Conservation (phyloP, 2,329 filamentous ascomycete species). For the Aspergillus nomiae region DNA sequence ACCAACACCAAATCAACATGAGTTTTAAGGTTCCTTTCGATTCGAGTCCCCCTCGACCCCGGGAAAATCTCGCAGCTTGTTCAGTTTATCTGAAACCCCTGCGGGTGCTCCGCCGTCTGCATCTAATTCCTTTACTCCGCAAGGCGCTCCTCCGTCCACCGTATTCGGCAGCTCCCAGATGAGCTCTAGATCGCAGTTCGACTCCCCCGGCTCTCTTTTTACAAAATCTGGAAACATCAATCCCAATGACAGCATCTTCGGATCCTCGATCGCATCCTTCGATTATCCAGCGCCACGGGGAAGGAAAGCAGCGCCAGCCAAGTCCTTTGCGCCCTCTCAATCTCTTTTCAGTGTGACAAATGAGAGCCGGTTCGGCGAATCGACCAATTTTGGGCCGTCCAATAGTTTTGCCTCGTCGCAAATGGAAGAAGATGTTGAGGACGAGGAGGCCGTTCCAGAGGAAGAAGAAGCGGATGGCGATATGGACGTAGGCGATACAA, state of each 20-base stretch:
- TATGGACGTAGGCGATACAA: slow-evolving; percentile 28
- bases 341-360: slow-evolving; percentile 32
- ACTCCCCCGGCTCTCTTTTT: slow-evolving; percentile 43
- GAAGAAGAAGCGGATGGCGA: slow-evolving; percentile 43
- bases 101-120: slow-evolving; percentile 58
- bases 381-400: slow-evolving; percentile 26
- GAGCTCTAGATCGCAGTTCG: slow-evolving; percentile 34
- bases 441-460: slow-evolving; percentile 40
- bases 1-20: slow-evolving; percentile 27
- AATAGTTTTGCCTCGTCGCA: slow-evolving; percentile 30
- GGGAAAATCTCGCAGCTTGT: slow-evolving; percentile 38
- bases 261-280: slow-evolving; percentile 39
- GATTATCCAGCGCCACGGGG: slow-evolving; percentile 33
- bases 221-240: slow-evolving; percentile 39
- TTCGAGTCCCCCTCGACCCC: slow-evolving; percentile 44
- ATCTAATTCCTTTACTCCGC: slow-evolving; percentile 58
- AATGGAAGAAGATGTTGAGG: slow-evolving; percentile 27
- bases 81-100: slow-evolving; percentile 58
- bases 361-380: slow-evolving; percentile 28
- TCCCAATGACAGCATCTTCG: slow-evolving; percentile 39
- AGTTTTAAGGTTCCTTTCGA: slow-evolving; percentile 38
- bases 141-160: slow-evolving; percentile 54
- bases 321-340: slow-evolving; percentile 28
- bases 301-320: slow-evolving; percentile 27
- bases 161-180: slow-evolving; percentile 56